Base-by-base conservation (phyloP, 2,329 filamentous ascomycete genomes). In the Beauveria caledonica region DNA sequence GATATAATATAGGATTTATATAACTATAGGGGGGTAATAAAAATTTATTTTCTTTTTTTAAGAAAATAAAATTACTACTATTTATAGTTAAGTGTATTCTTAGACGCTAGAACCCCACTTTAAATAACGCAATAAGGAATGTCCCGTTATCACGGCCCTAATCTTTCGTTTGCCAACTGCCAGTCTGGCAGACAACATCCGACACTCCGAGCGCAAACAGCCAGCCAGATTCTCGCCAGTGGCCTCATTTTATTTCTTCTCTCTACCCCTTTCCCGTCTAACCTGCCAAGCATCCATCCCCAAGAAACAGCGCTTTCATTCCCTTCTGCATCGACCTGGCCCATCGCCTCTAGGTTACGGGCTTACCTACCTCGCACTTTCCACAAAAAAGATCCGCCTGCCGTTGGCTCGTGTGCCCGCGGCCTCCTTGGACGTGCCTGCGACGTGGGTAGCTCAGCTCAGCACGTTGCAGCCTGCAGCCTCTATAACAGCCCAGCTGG, bases 371-470 rank as follows among this genome's bases (percentile, higher is more conserved):
- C 17, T 57, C 19, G 21, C 27, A 25, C 40, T 49, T 57, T 7
- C 44, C 44, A 49, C 45, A 49, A 49, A 48, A 27, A 27, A 53
- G 33, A 58, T 58, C 55, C 55, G 55, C 55, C 45, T 15, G 6
- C 29, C 36, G 55, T 51, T 58, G 55, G 55, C 55, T 51, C 44
- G 45, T 58, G 45, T 58, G 55, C 45, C 25, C 21, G 33, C 11
- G 33, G 33, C 33, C 33, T 36, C 33, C 33, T 36, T 36, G 53
- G 23, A 44, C 51, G 51, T n/a, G 49, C 49, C 49, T 23, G 23
- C 25, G 23, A 45, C 52, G 23, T 39, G 52, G 9, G 52, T 25
- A n/a, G n/a, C n/a, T n/a, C n/a, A n/a, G 10, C 27, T 33, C 39
- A 55, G 52, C 52, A 15, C 39, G 19, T 40, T 29, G 25, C 23